Evolutionary conservation across 75 land plant genomes (phyloP).

Genomic region (Sequoia sempervirens): DNA sequence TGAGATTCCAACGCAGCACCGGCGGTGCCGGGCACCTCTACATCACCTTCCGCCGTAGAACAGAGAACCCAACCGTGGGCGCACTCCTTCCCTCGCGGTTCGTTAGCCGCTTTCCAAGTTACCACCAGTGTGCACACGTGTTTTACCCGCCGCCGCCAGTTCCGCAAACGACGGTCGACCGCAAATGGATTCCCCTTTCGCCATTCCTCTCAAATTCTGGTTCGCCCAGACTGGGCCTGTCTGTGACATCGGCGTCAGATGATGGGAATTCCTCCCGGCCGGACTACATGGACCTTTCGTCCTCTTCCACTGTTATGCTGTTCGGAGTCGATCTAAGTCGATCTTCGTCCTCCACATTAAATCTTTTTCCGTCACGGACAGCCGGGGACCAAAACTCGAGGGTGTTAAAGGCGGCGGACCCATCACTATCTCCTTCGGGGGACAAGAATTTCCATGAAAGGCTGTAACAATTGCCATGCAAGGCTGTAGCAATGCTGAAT

Average conservation of each 20-base stretch:
- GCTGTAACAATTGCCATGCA: too few relatives aligned
- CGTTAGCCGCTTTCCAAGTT: neutral
- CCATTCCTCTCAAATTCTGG: neutral
- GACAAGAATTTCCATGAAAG: too few relatives aligned
- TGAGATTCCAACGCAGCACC: conserved; percentile 21
- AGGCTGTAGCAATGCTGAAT: too few relatives aligned
- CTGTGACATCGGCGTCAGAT: neutral
- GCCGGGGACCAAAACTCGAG: neutral
- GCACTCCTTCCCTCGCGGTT: neutral
- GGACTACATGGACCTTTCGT: neutral
- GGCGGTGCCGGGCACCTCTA: conserved; percentile 4
- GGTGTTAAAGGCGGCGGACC: too few relatives aligned
- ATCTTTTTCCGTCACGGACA: neutral
- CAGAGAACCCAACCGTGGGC: too few relatives aligned
- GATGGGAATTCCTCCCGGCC: neutral
- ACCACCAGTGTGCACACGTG: neutral
- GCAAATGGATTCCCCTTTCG: neutral
- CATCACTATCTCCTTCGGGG: too few relatives aligned
- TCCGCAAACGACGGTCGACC: neutral
- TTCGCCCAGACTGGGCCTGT: too few relatives aligned
- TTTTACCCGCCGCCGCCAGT: neutral
- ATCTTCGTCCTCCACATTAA: neutral
- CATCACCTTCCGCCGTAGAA: neutral
- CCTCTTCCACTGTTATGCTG: neutral
- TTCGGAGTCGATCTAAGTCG: neutral